Percentiles rank a stretch among this genome's conserved stretches.
phyloP scores from a whole-genome alignment of 169 alveolate genomes.

The Cryptosporidium parvum region DNA sequence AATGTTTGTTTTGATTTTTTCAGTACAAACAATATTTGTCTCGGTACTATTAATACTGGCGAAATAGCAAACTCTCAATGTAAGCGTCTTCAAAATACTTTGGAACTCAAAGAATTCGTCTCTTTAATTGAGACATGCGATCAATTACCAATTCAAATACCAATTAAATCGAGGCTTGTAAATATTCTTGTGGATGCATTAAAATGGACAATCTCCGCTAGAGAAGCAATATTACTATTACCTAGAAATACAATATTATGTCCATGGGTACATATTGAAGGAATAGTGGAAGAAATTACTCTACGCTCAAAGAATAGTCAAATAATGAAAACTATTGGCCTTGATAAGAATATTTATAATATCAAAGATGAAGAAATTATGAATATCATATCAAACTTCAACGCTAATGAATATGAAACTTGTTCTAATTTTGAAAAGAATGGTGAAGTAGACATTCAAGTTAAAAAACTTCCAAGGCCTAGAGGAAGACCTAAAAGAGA shows the following conservation, averaged over 20 bases:
- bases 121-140: conserved; percentile 60
- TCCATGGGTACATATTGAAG: conserved; percentile 66
- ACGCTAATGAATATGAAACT: conserved; percentile 12
- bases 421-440: conserved; percentile 13
- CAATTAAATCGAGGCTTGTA: conserved; percentile 61
- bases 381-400: conserved; percentile 8
- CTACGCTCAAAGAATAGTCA: not conserved
- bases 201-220: conserved; percentile 45
- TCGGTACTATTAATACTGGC: not conserved
- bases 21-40: not conserved
- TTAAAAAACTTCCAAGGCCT: conserved; percentile 58
- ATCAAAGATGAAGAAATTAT: conserved; percentile 3
- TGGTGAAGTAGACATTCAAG: not conserved
- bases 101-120: conserved; percentile 10
- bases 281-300: conserved; percentile 12
- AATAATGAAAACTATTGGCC: not conserved
- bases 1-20: conserved; percentile 1
- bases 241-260: conserved; percentile 61
- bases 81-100: conserved; percentile 1
- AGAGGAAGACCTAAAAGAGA: conserved; percentile 75
- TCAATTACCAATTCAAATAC: conserved; percentile 61
- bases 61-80: not conserved
- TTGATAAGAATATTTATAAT: not conserved
- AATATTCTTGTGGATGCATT: conserved; percentile 19
- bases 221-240: conserved; percentile 62